Percentiles rank a stretch among this genome's conserved stretches.
phyloP scores from a whole-genome alignment of 2,329 filamentous ascomycete genomes.

The Dactylellina cionopaga region DNA sequence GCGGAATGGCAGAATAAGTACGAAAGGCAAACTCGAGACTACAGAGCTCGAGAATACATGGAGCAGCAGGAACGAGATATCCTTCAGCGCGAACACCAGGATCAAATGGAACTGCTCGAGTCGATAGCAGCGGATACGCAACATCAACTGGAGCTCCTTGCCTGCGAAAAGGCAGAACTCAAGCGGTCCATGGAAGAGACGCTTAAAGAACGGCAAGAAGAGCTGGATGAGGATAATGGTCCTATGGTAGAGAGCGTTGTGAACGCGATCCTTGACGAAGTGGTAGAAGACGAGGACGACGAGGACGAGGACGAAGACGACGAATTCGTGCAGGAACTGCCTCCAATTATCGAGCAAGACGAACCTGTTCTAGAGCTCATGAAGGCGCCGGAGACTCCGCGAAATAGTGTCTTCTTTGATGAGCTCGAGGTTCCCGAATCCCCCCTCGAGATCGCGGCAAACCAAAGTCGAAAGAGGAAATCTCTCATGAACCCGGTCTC shows the following conservation, averaged over 20 bases:
- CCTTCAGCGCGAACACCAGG: conserved; percentile 47
- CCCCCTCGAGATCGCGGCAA: conserved; percentile 74
- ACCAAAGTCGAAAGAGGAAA: conserved; percentile 77
- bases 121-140: conserved; percentile 51
- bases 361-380: conserved; percentile 54
- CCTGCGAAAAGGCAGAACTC: conserved; percentile 45
- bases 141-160: conserved; percentile 45
- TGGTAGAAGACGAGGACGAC: background rate
- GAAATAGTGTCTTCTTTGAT: conserved; percentile 57
- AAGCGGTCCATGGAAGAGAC: conserved; percentile 45
- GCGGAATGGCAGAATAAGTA: conserved; percentile 47
- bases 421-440: conserved; percentile 63
- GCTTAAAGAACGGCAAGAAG: background rate
- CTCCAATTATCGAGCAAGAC: conserved; percentile 28
- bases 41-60: conserved; percentile 35
- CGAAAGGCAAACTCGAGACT: conserved; percentile 26
- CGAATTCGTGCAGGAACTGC: conserved; percentile 21
- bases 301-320: conserved; percentile 23
- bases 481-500: conserved; percentile 61
- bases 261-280: conserved; percentile 23
- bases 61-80: conserved; percentile 43
- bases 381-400: conserved; percentile 60
- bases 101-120: conserved; percentile 47
- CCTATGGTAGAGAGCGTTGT: conserved; percentile 32
- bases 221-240: conserved; percentile 36